Percentiles rank a stretch among this genome's conserved stretches.
phyloP scores from a whole-genome alignment of 2,329 filamentous ascomycete species.

The Cercospora zeae-maydis region DNA sequence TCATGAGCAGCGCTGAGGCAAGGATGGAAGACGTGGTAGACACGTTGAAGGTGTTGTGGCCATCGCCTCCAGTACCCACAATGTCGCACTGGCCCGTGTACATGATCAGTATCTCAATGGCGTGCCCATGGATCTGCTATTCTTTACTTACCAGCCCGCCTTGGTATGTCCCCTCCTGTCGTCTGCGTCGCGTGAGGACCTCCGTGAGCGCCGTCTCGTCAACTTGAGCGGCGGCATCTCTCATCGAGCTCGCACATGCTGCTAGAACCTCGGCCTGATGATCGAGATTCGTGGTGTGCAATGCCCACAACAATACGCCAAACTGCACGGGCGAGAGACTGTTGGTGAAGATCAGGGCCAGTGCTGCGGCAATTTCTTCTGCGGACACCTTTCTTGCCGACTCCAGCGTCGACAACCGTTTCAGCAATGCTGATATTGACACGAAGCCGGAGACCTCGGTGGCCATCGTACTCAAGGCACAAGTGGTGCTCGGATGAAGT shows the following conservation, averaged over 20 bases:
- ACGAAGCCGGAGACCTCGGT: slow-evolving; percentile 28
- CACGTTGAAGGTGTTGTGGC: slow-evolving; percentile 97
- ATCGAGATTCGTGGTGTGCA: slow-evolving; percentile 89
- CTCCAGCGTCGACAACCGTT: slow-evolving; percentile 58
- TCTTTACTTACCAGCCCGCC: slow-evolving; percentile 70
- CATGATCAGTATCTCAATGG: background rate
- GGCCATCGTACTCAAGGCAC: slow-evolving; percentile 14
- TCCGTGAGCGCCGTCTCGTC: slow-evolving; percentile 60
- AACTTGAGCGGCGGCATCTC: slow-evolving; percentile 69
- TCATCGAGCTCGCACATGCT: slow-evolving; percentile 79
- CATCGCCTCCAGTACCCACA: slow-evolving; percentile 93
- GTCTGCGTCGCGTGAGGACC: slow-evolving; percentile 58
- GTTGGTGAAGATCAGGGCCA: slow-evolving; percentile 88
- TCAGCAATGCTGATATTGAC: slow-evolving; percentile 67
- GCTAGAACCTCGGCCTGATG: slow-evolving; percentile 80
- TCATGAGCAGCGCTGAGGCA: slow-evolving; percentile 75
- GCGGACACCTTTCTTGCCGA: slow-evolving; percentile 55
- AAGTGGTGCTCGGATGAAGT: background rate
- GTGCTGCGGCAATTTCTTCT: slow-evolving; percentile 81
- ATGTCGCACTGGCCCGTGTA: slow-evolving; percentile 67
- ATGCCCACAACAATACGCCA: slow-evolving; percentile 78
- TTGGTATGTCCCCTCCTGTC: slow-evolving; percentile 67
- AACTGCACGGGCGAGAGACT: slow-evolving; percentile 83
- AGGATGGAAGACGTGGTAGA: slow-evolving; percentile 92
- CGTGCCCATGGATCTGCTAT: background rate